Conservation (phyloP, 345 rosid species). For the Atalantia buxifolia region DNA sequence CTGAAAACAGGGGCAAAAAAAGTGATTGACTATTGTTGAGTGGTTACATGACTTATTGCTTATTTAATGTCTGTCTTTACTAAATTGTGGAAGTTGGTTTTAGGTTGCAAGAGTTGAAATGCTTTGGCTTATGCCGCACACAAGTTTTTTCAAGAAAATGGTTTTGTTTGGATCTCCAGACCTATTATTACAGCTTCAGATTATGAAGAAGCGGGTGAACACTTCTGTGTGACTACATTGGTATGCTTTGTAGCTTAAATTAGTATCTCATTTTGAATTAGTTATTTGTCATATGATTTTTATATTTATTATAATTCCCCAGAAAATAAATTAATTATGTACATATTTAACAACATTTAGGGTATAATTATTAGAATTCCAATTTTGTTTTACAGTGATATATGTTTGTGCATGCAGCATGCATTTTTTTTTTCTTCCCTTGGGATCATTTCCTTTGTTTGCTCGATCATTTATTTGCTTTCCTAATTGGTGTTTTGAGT, state of each 20-base stretch:
- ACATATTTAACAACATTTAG: neutral
- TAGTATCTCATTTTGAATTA: neutral
- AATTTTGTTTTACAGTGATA: neutral
- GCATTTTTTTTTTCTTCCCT: neutral
- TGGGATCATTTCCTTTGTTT: neutral
- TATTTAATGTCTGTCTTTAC: neutral
- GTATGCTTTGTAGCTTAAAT: slow-evolving; percentile 39
- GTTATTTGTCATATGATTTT: neutral
- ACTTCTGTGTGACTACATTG: slow-evolving; percentile 95
- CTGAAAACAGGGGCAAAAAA: too few species aligned
- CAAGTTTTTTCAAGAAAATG: too few species aligned
- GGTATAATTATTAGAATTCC: neutral
- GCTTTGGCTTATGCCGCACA: slow-evolving; percentile 22
- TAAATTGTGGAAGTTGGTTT: slow-evolving; percentile 19
- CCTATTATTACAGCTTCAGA: slow-evolving; percentile 95
- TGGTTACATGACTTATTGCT: neutral
- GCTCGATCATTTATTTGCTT: neutral
- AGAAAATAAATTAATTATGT: neutral
- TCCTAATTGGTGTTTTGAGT: neutral
- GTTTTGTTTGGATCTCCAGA: slow-evolving; percentile 80
- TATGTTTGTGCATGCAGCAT: neutral
- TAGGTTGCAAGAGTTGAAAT: slow-evolving; percentile 96
- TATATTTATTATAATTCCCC: neutral
- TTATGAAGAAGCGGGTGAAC: slow-evolving; percentile 98
- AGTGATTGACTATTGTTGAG: too few species aligned